Percentiles rank a stretch among this genome's conserved stretches.
Evolutionary conservation across 2,329 filamentous ascomycete species (phyloP).

Genomic region (Diaporthe aspalathi): DNA sequence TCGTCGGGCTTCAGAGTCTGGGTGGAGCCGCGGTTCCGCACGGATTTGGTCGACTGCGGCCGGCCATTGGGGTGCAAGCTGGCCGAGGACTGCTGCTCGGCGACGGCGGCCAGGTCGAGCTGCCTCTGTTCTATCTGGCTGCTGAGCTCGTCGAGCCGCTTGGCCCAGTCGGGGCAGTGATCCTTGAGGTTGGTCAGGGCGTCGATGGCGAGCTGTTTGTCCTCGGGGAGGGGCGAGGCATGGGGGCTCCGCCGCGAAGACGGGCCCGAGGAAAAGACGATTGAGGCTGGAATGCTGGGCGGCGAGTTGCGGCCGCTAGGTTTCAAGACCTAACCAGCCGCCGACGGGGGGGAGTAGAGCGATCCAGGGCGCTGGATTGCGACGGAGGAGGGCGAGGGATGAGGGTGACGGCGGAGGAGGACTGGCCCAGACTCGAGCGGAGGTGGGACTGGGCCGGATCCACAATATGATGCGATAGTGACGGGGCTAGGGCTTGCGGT

Average conservation of each 20-base stretch:
- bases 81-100: slow-evolving; percentile 40
- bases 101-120: slow-evolving; percentile 62
- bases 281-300: slow-evolving; percentile 39
- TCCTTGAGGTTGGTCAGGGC: slow-evolving; percentile 65
- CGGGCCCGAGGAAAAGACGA: slow-evolving; percentile 30
- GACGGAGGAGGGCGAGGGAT: neutral
- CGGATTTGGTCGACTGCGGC: slow-evolving; percentile 42
- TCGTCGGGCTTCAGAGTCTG: slow-evolving; percentile 44
- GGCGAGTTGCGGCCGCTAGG: slow-evolving; percentile 37
- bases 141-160: slow-evolving; percentile 69
- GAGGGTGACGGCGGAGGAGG: neutral
- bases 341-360: slow-evolving; percentile 13
- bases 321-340: slow-evolving; percentile 40
- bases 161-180: slow-evolving; percentile 71
- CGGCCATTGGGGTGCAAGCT: slow-evolving; percentile 41
- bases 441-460: slow-evolving; percentile 2
- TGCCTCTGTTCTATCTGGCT: slow-evolving; percentile 72
- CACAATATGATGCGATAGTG: slow-evolving; percentile 6
- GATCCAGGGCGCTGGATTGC: slow-evolving; percentile 2
- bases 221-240: slow-evolving; percentile 40
- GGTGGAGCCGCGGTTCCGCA: slow-evolving; percentile 45
- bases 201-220: slow-evolving; percentile 59
- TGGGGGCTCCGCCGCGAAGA: slow-evolving; percentile 17
- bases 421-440: slow-evolving; percentile 5
- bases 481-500: slow-evolving; percentile 1